These are phyloP conservation scores for Microbotryomycetes sp. DNA, from an alignment of 1,284 basidiomycete species.

Conservation along the genomic window DNA sequence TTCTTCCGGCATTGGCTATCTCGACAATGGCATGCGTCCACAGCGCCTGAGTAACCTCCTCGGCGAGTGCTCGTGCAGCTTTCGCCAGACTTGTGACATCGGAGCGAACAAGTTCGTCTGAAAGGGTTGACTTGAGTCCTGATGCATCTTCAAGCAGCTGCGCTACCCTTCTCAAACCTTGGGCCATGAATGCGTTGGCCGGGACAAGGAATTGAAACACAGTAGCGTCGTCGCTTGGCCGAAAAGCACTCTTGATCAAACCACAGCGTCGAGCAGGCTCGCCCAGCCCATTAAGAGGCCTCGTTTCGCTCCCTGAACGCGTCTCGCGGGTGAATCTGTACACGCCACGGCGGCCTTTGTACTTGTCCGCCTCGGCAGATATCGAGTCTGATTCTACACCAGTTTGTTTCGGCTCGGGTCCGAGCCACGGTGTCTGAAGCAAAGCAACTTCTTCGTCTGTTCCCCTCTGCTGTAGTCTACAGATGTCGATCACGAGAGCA, in stretches of 20 bases:
- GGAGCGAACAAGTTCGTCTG: not conserved
- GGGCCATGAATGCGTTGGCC: constrained; percentile 29
- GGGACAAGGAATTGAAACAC: constrained; percentile 33
- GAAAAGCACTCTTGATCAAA: constrained; percentile 34
- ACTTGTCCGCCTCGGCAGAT: not conserved
- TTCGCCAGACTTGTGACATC: not conserved
- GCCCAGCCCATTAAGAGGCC: constrained; percentile 32
- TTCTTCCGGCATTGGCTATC: constrained; percentile 12
- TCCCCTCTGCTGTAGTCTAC: constrained; percentile 30
- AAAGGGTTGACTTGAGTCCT: not conserved
- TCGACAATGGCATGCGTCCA: not conserved
- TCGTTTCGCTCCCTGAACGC: constrained; percentile 30
- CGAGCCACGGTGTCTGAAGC: constrained; percentile 7
- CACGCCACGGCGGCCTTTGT: constrained; percentile 31
- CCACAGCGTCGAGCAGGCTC: constrained; percentile 17
- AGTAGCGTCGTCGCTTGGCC: constrained; percentile 34
- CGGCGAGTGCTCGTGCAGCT: not conserved
- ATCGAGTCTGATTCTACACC: not conserved
- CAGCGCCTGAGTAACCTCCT: constrained; percentile 1
- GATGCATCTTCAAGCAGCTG: constrained; percentile 15
- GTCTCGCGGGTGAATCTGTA: constrained; percentile 33
- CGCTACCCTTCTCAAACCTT: constrained; percentile 9
- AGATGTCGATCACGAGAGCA: constrained; percentile 27
- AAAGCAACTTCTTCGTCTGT: constrained; percentile 20
- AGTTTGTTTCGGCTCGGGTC: not conserved